Conservation (phyloP, 1,284 basidiomycete genomes). For the Cutaneotrichosporon dermatis region DNA sequence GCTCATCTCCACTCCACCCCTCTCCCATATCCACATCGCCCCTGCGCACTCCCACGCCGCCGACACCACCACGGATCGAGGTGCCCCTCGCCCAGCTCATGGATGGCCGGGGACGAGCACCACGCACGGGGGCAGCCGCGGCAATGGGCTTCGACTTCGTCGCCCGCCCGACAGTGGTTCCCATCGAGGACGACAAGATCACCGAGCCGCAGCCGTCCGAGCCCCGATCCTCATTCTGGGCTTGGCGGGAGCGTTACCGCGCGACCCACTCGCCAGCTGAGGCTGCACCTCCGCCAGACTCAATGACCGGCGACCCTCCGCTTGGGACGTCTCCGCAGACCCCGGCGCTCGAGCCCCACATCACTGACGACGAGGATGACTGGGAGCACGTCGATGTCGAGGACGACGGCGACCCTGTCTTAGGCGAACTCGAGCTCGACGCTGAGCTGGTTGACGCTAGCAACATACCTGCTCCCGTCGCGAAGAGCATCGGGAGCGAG, state of each 20-base stretch:
- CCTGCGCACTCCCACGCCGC: neutral
- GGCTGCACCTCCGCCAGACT: neutral
- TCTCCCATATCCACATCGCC: conserved; percentile 1
- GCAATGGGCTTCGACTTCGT: conserved; percentile 43
- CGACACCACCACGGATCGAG: conserved; percentile 2
- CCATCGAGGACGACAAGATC: conserved; percentile 23
- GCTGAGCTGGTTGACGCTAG: neutral
- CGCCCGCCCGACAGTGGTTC: conserved; percentile 31
- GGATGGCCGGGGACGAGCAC: conserved; percentile 32
- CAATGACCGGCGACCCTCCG: neutral
- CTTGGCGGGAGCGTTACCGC: conserved; percentile 3
- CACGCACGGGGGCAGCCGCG: conserved; percentile 37
- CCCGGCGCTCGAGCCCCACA: conserved; percentile 1
- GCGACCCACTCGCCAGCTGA: neutral
- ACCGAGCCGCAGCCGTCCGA: conserved; percentile 8
- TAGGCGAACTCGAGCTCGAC: conserved; percentile 41
- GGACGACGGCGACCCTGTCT: conserved; percentile 33
- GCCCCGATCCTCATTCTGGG: conserved; percentile 6
- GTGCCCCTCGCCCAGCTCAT: conserved; percentile 25
- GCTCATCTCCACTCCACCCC: neutral
- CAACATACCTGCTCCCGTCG: too few species aligned
- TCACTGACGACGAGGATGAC: conserved; percentile 25
- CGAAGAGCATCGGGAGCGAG: too few species aligned
- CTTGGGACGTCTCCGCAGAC: neutral
- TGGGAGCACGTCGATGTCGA: conserved; percentile 39